Evolutionary conservation across 2,329 filamentous ascomycete genomes (phyloP), one percentile per base, ranked within the genome.

Genomic region (Proliferodiscus dingleyae): DNA sequence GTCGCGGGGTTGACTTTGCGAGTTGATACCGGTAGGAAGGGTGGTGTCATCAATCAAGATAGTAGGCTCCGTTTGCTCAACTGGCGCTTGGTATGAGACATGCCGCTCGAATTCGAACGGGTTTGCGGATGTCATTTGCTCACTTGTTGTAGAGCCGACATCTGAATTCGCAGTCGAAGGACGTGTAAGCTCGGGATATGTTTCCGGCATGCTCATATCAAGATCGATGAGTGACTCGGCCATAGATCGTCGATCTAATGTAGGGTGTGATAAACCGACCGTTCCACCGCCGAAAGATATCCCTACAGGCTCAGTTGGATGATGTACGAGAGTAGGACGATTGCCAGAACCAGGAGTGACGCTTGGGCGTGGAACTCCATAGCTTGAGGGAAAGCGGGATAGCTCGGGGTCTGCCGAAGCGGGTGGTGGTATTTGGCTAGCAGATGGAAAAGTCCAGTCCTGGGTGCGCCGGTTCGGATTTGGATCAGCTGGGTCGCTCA

Each of bases 81-180:
- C 26, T 33, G 68, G 57, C 37, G 61, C 67, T 50, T 80, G 78
- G 1, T 80, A 64, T 1, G 78, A 81, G 1, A 77, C 68, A 53
- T 82, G 79, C n/a, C 75, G 73, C 60, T 84, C 80, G 3, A 83
- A 68, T 44, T 82, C 77, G 46, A 83, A 83, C 0, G 80, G 78
- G 53, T 79, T 78, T 2, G 68, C 71, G 10, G 71, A 68, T 21
- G 75, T 72, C 24, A 75, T 61, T 46, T 81, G 75, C 1, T 78
- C 54, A 41, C 78, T 78, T 6, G 71, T 70, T 9, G 80, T 66
- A 1, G 79, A 83, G 59, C 53, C 55, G 13, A 50, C 53, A 46
- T 62, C 61, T 4, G 60, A 62, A 32, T 54, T 54, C 6, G 59
- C 58, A 1, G 61, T 63, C 15, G 59, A 61, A 21, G 61, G 60